Conservation (phyloP, 176 grass and related monocot genomes). For the Alopecurus myosuroides region DNA sequence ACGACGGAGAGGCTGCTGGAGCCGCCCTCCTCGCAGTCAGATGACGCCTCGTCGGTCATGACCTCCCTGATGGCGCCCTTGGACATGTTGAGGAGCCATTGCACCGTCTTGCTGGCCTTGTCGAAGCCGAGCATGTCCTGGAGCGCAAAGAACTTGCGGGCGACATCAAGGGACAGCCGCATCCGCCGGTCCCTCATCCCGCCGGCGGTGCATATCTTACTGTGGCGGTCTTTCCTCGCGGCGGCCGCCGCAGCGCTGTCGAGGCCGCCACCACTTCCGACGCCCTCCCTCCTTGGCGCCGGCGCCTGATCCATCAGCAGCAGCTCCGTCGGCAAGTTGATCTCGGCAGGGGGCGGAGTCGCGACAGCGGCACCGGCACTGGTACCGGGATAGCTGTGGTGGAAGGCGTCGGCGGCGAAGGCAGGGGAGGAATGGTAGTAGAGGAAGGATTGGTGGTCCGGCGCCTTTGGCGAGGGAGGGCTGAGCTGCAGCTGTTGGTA, state of each 20-base stretch:
- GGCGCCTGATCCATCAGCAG: slow-evolving; percentile 8
- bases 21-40: slow-evolving; percentile 54
- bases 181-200: slow-evolving; percentile 88
- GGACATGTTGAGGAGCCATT: slow-evolving; percentile 85
- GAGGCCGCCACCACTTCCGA: neutral
- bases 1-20: slow-evolving; percentile 60
- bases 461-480: slow-evolving; percentile 35
- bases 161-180: slow-evolving; percentile 84
- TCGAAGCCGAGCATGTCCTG: slow-evolving; percentile 95
- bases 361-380: neutral
- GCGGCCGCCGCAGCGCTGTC: slow-evolving; percentile 11
- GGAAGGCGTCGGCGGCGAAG: slow-evolving; percentile 35
- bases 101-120: slow-evolving; percentile 96
- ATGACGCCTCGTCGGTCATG: slow-evolving; percentile 42
- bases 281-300: neutral
- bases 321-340: slow-evolving; percentile 15
- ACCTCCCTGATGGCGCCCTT: slow-evolving; percentile 74
- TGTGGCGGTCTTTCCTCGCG: slow-evolving; percentile 81
- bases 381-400: slow-evolving; percentile 11
- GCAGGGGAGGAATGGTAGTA: slow-evolving; percentile 31
- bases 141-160: slow-evolving; percentile 79
- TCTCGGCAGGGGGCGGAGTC: neutral
- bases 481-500: slow-evolving; percentile 49
- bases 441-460: slow-evolving; percentile 33
- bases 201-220: slow-evolving; percentile 83